phyloP scores from a whole-genome alignment of 2,329 filamentous ascomycete species.

The Monosporascus sp. region DNA sequence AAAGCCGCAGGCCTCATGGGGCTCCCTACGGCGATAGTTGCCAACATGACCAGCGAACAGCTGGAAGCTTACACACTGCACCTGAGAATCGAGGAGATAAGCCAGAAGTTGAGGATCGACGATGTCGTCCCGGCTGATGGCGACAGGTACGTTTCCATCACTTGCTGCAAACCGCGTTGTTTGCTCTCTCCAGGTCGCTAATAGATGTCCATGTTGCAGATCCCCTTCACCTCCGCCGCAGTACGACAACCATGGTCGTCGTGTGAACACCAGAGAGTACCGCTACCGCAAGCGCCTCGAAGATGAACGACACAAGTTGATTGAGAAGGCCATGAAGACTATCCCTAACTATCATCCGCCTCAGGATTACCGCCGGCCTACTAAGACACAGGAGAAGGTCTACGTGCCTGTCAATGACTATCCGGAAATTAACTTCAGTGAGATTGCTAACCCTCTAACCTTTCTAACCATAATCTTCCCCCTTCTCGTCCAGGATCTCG shows the following conservation, averaged over 20 bases:
- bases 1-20: constrained; percentile 98
- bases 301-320: constrained; percentile 96
- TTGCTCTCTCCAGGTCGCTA: not conserved
- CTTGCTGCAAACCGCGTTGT: not conserved
- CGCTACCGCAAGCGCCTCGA: constrained; percentile 97
- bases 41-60: constrained; percentile 98
- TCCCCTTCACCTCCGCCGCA: constrained; percentile 94
- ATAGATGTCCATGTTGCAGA: constrained; percentile 43
- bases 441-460: constrained; percentile 99
- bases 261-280: constrained; percentile 98
- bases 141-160: constrained; percentile 65
- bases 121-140: constrained; percentile 97
- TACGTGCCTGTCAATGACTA: constrained; percentile 99
- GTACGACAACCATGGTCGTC: constrained; percentile 98
- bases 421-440: constrained; percentile 99
- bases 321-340: constrained; percentile 99
- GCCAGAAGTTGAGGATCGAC: constrained; percentile 97
- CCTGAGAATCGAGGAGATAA: constrained; percentile 97
- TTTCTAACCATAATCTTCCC: constrained; percentile 56
- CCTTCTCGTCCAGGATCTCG: constrained; percentile 39
- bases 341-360: constrained; percentile 99
- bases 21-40: constrained; percentile 89
- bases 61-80: constrained; percentile 95
- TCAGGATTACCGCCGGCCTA: constrained; percentile 95
- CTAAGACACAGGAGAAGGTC: constrained; percentile 99